Evolutionary conservation across 371 early-diverging fungal species (phyloP).

Genomic region (Mucor irregularis): DNA sequence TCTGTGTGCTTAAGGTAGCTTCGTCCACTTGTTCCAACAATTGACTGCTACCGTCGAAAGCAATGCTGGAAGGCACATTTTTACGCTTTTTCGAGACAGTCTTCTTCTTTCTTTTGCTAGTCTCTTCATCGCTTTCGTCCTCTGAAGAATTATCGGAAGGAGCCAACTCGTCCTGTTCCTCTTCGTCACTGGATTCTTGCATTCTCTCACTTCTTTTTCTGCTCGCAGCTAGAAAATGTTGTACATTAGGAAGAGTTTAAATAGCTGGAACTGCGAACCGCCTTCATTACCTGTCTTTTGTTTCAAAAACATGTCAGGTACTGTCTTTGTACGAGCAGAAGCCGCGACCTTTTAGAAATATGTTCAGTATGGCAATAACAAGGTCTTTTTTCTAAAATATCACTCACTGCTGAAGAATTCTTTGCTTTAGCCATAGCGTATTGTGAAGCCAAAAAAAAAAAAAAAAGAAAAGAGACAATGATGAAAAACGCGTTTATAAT

Average conservation of each 20-base stretch:
- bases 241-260: background rate
- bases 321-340: constrained; percentile 27
- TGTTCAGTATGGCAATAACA: background rate
- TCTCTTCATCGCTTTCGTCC: constrained; percentile 11
- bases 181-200: constrained; percentile 20
- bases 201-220: constrained; percentile 4
- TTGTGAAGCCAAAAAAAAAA: background rate
- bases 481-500: too few species aligned
- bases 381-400: background rate
- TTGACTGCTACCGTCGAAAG: constrained; percentile 28
- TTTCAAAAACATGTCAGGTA: constrained; percentile 30
- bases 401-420: background rate
- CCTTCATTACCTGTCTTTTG: constrained; percentile 19
- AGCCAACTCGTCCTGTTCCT: constrained; percentile 29
- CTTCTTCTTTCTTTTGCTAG: constrained; percentile 1
- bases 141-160: constrained; percentile 25
- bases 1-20: constrained; percentile 1
- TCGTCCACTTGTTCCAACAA: constrained; percentile 33
- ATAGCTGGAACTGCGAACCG: background rate
- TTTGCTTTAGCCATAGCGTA: constrained; percentile 1
- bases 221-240: constrained; percentile 8
- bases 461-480: too few species aligned
- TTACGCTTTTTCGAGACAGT: constrained; percentile 1
- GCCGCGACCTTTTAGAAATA: constrained; percentile 14
- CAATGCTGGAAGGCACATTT: constrained; percentile 8